Base-by-base conservation (phyloP, 805 yeast genomes). In the Kazachstania kunashirensis region DNA sequence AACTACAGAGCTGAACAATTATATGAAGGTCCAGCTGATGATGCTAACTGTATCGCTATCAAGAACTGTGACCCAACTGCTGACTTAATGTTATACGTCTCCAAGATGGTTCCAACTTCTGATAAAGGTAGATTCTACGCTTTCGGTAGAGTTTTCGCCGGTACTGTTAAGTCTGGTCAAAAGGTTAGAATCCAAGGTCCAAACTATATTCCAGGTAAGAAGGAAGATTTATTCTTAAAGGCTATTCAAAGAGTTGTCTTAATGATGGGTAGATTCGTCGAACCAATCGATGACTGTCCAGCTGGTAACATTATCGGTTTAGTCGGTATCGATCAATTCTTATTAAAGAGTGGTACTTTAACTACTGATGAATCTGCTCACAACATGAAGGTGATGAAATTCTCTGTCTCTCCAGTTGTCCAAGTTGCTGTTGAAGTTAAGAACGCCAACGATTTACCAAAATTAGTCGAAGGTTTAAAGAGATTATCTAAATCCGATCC, bases 91-190 rank as follows among this genome's bases (percentile, higher is more conserved):
- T 79, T 89, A 66, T 89, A 89, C 86, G 92, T 89, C 64, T 92
- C 97, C 73, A 89, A 89, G 95, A 89, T 89, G 98, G 97, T 89
- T 57, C 98, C 98, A 72, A 89, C 98, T 67, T 89, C 97, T 59
- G 98, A 89, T 73, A 92, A 89, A 79, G 98, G 98, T 80, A 86
- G 98, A 77, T 89, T 89, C 95, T 89, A 86, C 82, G 98, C 98
- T 65, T 92, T 89, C 76, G 98, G 98, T 73, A 92, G 98, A 79
- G 97, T 89, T 67, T 89, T 89, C 77, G 84, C 97, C 59, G 98
- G 98, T 86, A 89, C 97, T 63, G 96, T 92, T 63, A 84, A 73
- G 69, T 84, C 96, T 61, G 98, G 98, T 73, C 85, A 81, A 79
- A 89, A 89, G 84, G 95, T 89, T 65, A 84, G 98, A 77, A 89